phyloP scores from a whole-genome alignment of 2,329 filamentous ascomycete species.

The Bipolaris bicolor region DNA sequence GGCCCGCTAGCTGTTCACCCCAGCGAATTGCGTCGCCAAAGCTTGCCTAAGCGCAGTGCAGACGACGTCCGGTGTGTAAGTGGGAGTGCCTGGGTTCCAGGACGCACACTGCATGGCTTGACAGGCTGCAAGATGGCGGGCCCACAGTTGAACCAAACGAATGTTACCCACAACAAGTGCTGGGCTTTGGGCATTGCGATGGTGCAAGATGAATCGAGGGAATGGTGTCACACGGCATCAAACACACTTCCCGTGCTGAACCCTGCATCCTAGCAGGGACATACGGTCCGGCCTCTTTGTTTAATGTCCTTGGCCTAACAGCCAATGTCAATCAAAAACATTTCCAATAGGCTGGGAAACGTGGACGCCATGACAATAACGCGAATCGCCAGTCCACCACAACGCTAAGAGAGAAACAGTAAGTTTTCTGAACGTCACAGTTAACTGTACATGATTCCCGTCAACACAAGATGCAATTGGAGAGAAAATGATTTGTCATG shows the following conservation, averaged over 20 bases:
- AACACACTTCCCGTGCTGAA: constrained; percentile 39
- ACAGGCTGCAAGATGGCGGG: constrained; percentile 21
- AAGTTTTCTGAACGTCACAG: neutral
- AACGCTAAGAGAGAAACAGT: neutral
- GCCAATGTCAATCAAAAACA: constrained; percentile 21
- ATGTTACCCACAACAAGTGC: constrained; percentile 25
- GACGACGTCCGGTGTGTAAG: constrained; percentile 40
- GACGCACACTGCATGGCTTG: constrained; percentile 34
- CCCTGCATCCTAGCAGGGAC: constrained; percentile 32
- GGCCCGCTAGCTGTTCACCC: constrained; percentile 32
- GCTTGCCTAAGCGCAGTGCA: constrained; percentile 41
- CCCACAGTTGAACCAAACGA: constrained; percentile 33
- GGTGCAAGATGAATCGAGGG: constrained; percentile 42
- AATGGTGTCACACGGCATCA: constrained; percentile 42
- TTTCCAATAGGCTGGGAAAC: constrained; percentile 18
- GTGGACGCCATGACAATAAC: constrained; percentile 19
- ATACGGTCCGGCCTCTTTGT: constrained; percentile 24
- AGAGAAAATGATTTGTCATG: neutral
- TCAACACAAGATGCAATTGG: neutral
- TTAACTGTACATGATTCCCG: neutral
- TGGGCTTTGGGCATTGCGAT: constrained; percentile 29
- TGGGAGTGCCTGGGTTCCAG: constrained; percentile 33
- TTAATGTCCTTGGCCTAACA: constrained; percentile 1
- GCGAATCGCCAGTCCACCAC: constrained; percentile 5
- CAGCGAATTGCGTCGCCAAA: constrained; percentile 38